Conservation (phyloP, 164 flowering plant genomes). For the Umbellularia californica region DNA sequence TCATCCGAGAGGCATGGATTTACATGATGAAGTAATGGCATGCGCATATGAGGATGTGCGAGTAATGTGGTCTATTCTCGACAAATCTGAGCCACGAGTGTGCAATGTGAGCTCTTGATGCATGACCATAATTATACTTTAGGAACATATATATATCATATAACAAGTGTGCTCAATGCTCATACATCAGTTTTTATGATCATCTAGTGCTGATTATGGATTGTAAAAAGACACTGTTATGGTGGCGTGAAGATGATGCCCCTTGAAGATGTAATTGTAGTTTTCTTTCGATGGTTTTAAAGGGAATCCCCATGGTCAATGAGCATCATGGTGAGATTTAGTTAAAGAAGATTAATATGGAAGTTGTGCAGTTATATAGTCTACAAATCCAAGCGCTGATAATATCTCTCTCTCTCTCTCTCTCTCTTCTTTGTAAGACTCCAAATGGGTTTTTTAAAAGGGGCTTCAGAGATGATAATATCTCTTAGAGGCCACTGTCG, state of each 20-base stretch:
- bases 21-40: conserved; percentile 86
- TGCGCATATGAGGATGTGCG: conserved; percentile 79
- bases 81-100: conserved; percentile 42
- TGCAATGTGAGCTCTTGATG: conserved; percentile 13
- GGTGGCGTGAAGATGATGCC: not conserved
- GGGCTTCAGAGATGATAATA: too few species aligned
- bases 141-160: not conserved
- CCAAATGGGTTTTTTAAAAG: too few species aligned
- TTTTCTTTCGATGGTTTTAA: conserved; percentile 1
- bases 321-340: conserved; percentile 38
- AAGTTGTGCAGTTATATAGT: too few species aligned
- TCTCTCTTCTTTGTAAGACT: too few species aligned
- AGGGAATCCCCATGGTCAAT: conserved; percentile 40
- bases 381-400: too few species aligned
- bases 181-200: not conserved
- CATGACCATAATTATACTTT: not conserved
- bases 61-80: conserved; percentile 85
- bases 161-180: not conserved
- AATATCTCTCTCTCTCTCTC: too few species aligned
- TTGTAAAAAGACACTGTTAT: not conserved
- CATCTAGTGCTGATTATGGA: not conserved
- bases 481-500: too few species aligned
- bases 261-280: conserved; percentile 2
- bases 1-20: conserved; percentile 26
- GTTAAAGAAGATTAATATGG: not conserved